Conservation (phyloP, 495 filamentous ascomycete species). For the Aspergillus indologenus region DNA sequence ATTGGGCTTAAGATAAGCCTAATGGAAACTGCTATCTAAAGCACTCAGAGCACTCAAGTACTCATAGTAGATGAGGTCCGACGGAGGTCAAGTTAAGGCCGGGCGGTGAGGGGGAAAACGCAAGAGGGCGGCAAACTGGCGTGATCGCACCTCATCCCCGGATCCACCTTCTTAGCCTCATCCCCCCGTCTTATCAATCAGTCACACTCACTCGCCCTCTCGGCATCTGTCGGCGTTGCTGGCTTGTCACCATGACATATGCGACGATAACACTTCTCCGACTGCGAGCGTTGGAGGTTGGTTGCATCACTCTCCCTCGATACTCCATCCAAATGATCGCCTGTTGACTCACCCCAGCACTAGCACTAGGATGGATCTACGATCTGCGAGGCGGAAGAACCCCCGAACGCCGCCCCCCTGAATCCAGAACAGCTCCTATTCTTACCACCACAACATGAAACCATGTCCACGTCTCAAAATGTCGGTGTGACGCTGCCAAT, state of each 20-base stretch:
- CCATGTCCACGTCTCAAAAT: neutral
- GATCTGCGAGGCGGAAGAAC: neutral
- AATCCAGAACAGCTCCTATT: neutral
- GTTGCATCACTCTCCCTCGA: neutral
- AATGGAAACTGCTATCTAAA: too few species aligned
- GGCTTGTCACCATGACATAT: neutral
- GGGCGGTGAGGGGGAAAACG: conserved; percentile 6
- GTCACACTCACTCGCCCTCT: neutral
- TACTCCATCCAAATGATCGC: neutral
- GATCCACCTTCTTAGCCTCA: conserved; percentile 17
- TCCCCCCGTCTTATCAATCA: neutral
- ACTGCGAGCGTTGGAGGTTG: neutral
- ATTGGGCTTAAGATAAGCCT: too few species aligned
- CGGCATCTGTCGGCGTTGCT: too few species aligned
- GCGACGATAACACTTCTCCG: neutral
- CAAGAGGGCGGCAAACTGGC: conserved; percentile 31
- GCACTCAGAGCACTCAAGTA: too few species aligned
- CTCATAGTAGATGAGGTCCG: neutral
- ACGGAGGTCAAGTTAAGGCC: neutral
- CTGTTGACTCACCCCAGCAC: neutral
- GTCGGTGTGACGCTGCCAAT: neutral
- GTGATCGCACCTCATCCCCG: conserved; percentile 34
- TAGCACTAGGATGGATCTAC: neutral
- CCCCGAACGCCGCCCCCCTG: neutral
- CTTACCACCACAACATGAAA: neutral